Conservation (phyloP, 2,329 filamentous ascomycete genomes). For the Geosmithia flava region DNA sequence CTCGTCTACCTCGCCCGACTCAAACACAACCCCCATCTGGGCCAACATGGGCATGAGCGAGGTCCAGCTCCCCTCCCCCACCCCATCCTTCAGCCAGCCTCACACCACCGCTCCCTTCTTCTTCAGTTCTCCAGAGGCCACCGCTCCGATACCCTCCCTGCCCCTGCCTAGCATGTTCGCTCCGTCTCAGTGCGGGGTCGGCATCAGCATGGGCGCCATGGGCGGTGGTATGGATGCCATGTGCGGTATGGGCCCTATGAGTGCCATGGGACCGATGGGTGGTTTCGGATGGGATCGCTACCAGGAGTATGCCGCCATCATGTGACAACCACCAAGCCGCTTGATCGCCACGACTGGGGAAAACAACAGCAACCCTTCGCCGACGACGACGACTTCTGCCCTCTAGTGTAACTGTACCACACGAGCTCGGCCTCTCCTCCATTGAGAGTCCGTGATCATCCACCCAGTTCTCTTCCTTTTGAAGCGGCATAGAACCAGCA, state of each 20-base stretch:
- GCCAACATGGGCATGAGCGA: conserved; percentile 64
- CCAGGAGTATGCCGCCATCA: conserved; percentile 75
- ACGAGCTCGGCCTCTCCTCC: too few species aligned
- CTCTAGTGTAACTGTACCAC: conserved; percentile 16
- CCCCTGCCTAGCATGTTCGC: conserved; percentile 80
- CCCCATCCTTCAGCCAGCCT: conserved; percentile 63
- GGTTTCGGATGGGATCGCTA: conserved; percentile 75
- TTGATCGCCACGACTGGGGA: conserved; percentile 17
- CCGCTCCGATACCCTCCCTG: conserved; percentile 61
- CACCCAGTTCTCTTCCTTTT: conserved; percentile 10
- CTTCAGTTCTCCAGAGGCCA: conserved; percentile 68
- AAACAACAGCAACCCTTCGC: not conserved
- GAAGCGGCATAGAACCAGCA: conserved; percentile 24
- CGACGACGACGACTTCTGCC: conserved; percentile 10
- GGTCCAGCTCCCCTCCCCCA: conserved; percentile 63
- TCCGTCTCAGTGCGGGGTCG: conserved; percentile 66
- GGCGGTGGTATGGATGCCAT: conserved; percentile 1
- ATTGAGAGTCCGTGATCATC: too few species aligned
- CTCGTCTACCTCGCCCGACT: conserved; percentile 52
- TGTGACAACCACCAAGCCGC: conserved; percentile 54
- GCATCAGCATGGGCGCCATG: conserved; percentile 49
- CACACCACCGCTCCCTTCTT: conserved; percentile 62
- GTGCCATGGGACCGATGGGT: conserved; percentile 10
- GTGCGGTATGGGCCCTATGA: conserved; percentile 40
- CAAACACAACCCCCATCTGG: conserved; percentile 61